phyloP scores from a whole-genome alignment of 73 alveolate species.

The Paramecium bursaria region DNA sequence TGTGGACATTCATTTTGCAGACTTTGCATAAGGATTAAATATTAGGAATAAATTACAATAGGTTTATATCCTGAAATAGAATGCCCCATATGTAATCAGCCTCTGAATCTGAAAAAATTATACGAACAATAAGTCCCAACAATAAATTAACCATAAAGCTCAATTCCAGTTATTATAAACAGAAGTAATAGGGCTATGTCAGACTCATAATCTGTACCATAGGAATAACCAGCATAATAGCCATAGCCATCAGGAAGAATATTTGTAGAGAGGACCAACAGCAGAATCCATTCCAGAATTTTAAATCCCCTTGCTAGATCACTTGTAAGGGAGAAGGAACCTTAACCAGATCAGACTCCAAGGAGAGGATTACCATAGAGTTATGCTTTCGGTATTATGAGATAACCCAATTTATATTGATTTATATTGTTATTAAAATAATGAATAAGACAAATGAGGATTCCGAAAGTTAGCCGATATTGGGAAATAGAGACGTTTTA shows the following conservation, averaged over 20 bases:
- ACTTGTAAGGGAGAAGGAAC: no score
- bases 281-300: no score
- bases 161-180: not conserved
- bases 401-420: not conserved
- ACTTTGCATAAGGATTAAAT: not conserved
- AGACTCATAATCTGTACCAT: not conserved
- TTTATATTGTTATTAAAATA: no score
- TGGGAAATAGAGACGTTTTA: no score
- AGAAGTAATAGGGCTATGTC: not conserved
- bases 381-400: not conserved
- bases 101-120: not conserved
- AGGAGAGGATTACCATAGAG: not conserved
- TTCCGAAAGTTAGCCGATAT: not conserved
- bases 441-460: not conserved
- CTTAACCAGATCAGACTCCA: not conserved
- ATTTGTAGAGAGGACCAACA: no score
- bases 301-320: no score
- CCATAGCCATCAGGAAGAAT: no score
- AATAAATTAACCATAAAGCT: not conserved
- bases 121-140: not conserved
- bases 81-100: slow-evolving; percentile 1
- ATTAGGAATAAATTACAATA: not conserved
- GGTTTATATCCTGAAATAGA: slow-evolving; percentile 5
- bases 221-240: no score
- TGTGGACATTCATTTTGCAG: slow-evolving; percentile 41